phyloP scores from a whole-genome alignment of 495 filamentous ascomycete genomes.

The Lineolata rhizophorae region DNA sequence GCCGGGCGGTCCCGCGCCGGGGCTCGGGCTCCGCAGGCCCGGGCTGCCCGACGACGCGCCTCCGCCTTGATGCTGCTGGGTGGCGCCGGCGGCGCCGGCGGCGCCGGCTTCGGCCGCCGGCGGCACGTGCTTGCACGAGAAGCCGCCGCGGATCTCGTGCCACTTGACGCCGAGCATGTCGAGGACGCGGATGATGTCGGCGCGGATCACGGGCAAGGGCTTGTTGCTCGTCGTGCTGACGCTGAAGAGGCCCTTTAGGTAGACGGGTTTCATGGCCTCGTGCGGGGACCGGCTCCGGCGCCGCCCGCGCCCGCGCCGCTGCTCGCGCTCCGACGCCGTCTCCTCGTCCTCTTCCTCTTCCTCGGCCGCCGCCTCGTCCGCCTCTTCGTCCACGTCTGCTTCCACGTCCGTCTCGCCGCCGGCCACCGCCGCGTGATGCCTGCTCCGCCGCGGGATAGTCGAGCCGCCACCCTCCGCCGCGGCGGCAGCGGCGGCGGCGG shows the following conservation, averaged over 20 bases:
- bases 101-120: background rate
- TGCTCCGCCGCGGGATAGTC: constrained; percentile 4
- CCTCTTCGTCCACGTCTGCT: background rate
- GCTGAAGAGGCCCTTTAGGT: constrained; percentile 92
- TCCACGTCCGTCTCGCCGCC: background rate
- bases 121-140: constrained; percentile 68
- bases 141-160: constrained; percentile 80
- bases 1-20: constrained; percentile 3
- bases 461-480: background rate
- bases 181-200: constrained; percentile 81
- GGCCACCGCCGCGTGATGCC: no score
- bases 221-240: constrained; percentile 91
- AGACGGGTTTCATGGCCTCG: constrained; percentile 74
- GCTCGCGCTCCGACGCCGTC: no score
- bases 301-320: constrained; percentile 12
- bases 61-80: background rate
- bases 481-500: background rate
- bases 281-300: constrained; percentile 31
- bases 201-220: constrained; percentile 59
- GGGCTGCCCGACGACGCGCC: constrained; percentile 6
- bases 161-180: constrained; percentile 75
- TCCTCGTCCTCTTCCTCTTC: constrained; percentile 58
- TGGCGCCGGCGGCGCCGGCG: background rate
- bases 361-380: background rate
- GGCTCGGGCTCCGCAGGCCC: constrained; percentile 24